phyloP scores from a whole-genome alignment of 441 rosid species.

The Hypseocharis bilobata region DNA sequence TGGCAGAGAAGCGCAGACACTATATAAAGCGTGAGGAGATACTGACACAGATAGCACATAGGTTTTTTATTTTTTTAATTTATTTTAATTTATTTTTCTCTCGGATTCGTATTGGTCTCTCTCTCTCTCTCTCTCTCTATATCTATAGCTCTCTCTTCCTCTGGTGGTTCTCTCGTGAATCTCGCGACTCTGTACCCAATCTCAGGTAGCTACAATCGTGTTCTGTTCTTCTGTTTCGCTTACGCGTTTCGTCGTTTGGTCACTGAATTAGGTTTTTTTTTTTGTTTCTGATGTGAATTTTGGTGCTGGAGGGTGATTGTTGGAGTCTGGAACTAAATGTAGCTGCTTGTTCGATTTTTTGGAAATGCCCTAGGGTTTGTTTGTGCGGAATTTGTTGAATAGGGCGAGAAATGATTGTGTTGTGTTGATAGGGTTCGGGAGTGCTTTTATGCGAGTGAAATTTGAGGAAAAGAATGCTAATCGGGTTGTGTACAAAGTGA shows the following conservation, averaged over 20 bases:
- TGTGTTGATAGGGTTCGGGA: background rate
- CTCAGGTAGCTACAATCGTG: background rate
- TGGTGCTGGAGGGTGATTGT: background rate
- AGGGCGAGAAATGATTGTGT: background rate
- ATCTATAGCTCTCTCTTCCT: too few species aligned
- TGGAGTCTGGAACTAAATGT: background rate
- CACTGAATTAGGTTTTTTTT: background rate
- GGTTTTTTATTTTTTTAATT: background rate
- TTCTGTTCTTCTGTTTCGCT: too few species aligned
- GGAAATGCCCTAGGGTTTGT: background rate
- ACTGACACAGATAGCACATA: conserved; percentile 4
- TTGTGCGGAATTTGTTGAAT: background rate
- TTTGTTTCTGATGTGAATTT: background rate
- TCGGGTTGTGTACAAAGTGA: background rate
- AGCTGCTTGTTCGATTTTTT: background rate
- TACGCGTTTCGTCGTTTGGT: too few species aligned
- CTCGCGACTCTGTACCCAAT: background rate
- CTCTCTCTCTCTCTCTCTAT: background rate
- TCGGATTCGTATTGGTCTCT: background rate
- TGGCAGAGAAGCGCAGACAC: background rate
- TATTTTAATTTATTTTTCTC: too few species aligned
- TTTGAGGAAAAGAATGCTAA: background rate
- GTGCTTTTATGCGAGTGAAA: background rate
- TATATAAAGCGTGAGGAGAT: background rate
- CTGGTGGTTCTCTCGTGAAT: background rate